These are phyloP conservation scores for Xanthoconium separans DNA, from an alignment of 1,284 basidiomycete species.

Conservation along the genomic window DNA sequence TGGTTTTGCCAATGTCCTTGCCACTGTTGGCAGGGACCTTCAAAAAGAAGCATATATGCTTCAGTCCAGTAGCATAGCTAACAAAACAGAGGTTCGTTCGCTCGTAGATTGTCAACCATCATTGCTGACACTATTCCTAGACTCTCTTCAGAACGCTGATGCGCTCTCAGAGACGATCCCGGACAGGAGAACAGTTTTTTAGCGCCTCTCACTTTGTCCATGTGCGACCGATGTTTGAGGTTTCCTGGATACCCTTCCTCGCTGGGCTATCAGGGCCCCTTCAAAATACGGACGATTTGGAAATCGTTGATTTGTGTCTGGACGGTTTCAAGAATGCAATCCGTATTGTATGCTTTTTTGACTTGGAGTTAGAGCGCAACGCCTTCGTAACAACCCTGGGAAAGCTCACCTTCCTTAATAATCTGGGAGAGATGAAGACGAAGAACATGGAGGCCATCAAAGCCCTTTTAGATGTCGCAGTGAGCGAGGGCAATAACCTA, in stretches of 20 bases:
- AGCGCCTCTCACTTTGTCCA: conserved; percentile 94
- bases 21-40: conserved; percentile 87
- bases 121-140: conserved; percentile 38
- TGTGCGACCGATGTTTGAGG: conserved; percentile 96
- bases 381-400: conserved; percentile 97
- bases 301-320: conserved; percentile 88
- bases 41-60: conserved; percentile 93
- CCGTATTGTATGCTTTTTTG: conserved; percentile 91
- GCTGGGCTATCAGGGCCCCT: conserved; percentile 91
- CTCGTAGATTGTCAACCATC: not conserved
- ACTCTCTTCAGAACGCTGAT: conserved; percentile 89
- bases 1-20: conserved; percentile 79
- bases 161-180: conserved; percentile 80
- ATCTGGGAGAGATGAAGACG: conserved; percentile 95
- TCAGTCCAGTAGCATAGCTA: conserved; percentile 93
- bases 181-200: conserved; percentile 83
- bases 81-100: conserved; percentile 80
- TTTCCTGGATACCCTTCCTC: conserved; percentile 96
- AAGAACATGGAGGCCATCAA: conserved; percentile 99
- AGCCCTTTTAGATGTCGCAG: conserved; percentile 86
- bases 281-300: conserved; percentile 90
- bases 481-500: conserved; percentile 91
- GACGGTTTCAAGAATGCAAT: conserved; percentile 95
- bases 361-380: conserved; percentile 92
- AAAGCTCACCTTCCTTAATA: conserved; percentile 96